These are phyloP conservation scores for Pseudocohnilembus persalinus DNA, from an alignment of 169 alveolate genomes.

Conservation along the genomic window DNA sequence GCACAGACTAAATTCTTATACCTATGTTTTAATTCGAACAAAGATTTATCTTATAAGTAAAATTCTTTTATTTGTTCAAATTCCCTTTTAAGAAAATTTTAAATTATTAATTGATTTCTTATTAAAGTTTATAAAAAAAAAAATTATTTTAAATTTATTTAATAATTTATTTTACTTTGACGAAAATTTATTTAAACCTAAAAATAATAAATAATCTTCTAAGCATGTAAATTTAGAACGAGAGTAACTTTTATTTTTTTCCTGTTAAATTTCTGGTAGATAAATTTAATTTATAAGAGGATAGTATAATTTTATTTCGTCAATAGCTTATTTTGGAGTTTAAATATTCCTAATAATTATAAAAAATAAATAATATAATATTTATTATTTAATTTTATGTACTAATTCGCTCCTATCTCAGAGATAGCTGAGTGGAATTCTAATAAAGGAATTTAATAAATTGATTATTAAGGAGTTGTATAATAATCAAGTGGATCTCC, in stretches of 20 bases:
- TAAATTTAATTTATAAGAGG: background rate
- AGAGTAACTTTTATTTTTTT: background rate
- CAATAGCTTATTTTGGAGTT: background rate
- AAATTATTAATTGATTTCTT: no score
- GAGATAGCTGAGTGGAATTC: background rate
- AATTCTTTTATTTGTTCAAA: background rate
- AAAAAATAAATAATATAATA: no score
- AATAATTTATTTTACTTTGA: background rate
- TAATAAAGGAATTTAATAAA: background rate
- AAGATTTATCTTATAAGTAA: constrained; percentile 8
- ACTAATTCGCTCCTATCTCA: background rate
- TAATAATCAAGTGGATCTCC: background rate
- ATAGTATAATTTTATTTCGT: background rate
- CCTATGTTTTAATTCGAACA: constrained; percentile 9
- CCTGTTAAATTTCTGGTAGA: background rate
- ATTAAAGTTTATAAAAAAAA: no score
- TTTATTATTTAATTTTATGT: no score
- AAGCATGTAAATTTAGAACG: background rate
- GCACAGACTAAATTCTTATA: constrained; percentile 22
- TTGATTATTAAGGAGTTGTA: background rate
- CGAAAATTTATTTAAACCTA: background rate
- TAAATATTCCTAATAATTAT: no score
- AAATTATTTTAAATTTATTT: no score
- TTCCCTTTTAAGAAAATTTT: no score
- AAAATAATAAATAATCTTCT: background rate